Base-by-base conservation (phyloP, 345 rosid genomes). In the Mercurialis annua region DNA sequence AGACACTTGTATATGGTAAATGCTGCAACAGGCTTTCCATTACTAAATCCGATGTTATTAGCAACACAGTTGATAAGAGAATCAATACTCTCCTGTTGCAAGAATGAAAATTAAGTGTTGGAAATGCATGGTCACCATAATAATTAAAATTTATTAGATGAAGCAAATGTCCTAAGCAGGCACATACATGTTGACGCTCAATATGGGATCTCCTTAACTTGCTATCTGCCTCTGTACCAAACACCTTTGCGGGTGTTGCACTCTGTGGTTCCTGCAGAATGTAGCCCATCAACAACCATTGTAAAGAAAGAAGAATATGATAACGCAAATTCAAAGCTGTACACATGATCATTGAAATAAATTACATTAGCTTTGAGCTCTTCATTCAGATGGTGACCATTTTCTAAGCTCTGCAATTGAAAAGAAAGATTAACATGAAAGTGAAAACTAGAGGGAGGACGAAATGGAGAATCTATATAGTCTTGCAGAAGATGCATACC, bases 1-100 rank as follows among this genome's bases (percentile, higher is more conserved):
- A 91, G 99, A 79, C 97, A 94, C 71, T 81, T 91, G 74, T 94
- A 94, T 69, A 89, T 89, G 64, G 99, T 91, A 81, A 91, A 86
- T 65, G 97, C 99, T 29, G 99, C 97, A 77, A 89, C 67, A 50
- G 99, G 90, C 75, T 94, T 94, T 61, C 86, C 97, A 21, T 89
- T 81, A 77, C 90, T 88, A 78, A 83, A 90, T 21, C 96, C 97
- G 51, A 94, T 79, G 78, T 86, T 87, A 53, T 82, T 81, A 61
- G 47, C 67, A 49, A 94, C 99, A 75, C 93, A 86, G 59, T 72
- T 75, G 63, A 94, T 88, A 65, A 94, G 96, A 51, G 93, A 83
- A 69, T 90, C 99, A 67, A 94, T 81, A 60, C 78, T 88, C 87
- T 92, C 97, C 99, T 94, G 84, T 73, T 74, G 65, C 71, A 66